Conservation (phyloP, 1,284 basidiomycete species). For the Ceratorhiza oryzae-sativae region DNA sequence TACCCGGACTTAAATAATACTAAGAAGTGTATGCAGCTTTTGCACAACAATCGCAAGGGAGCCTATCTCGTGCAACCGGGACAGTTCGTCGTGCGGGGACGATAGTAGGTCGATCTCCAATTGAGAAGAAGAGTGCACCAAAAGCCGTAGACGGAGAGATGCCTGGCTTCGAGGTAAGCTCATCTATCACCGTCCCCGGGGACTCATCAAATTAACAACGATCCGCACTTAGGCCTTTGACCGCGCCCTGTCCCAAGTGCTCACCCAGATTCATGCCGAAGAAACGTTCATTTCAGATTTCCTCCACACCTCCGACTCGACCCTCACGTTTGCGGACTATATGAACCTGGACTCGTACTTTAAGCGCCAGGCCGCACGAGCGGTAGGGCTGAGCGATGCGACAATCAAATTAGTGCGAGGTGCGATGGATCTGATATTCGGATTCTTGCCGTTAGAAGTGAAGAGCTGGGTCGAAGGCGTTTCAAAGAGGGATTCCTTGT, state of each 20-base stretch:
- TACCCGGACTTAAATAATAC: slow-evolving; percentile 15
- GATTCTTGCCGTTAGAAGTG: slow-evolving; percentile 85
- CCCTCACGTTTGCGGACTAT: slow-evolving; percentile 94
- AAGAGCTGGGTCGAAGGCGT: slow-evolving; percentile 86
- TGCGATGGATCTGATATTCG: slow-evolving; percentile 95
- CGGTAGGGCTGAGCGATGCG: slow-evolving; percentile 67
- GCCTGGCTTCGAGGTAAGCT: slow-evolving; percentile 70
- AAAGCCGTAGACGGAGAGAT: slow-evolving; percentile 62
- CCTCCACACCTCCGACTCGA: slow-evolving; percentile 87
- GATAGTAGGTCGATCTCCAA: slow-evolving; percentile 72
- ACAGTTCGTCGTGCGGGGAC: slow-evolving; percentile 77
- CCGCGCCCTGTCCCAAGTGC: slow-evolving; percentile 77
- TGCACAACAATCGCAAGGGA: slow-evolving; percentile 53
- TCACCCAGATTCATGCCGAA: slow-evolving; percentile 80
- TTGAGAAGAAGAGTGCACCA: slow-evolving; percentile 57
- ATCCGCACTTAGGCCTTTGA: slow-evolving; percentile 67
- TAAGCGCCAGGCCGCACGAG: slow-evolving; percentile 84
- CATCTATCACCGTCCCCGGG: background rate
- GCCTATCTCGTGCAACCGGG: slow-evolving; percentile 54
- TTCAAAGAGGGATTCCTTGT: slow-evolving; percentile 80
- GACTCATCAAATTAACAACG: background rate
- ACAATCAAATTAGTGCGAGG: slow-evolving; percentile 83
- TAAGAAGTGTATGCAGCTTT: slow-evolving; percentile 52
- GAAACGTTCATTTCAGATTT: slow-evolving; percentile 91
- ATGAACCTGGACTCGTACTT: slow-evolving; percentile 96